Base-by-base conservation (phyloP, 176 grass and related monocot species). In the Guadua angustifolia region DNA sequence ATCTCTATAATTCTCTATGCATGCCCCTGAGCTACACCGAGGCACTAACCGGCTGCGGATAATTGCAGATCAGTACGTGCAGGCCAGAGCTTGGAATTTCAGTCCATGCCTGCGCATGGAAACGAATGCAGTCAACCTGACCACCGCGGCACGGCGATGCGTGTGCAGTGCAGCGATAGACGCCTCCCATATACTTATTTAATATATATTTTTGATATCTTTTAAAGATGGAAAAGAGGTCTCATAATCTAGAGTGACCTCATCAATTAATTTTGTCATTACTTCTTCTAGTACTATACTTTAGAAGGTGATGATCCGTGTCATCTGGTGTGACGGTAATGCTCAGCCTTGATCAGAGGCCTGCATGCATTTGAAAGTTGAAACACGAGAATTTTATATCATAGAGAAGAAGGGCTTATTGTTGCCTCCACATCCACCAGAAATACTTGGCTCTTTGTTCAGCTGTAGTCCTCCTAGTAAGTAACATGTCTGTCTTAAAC, bases 81-180 rank as follows among this genome's bases (percentile, higher is more conserved):
- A 74, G 57, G 11, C n/a, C 80, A 38, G 40, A 64, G 15, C 21
- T 29, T 29, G 45, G 61, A 14, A 36, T n/a, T 24, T 38, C 26
- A n/a, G 9, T n/a, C 71, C 71, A 65, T 68, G 52, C 36, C 61
- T 57, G 72, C 72, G 32, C 35, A 36, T 58, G 83, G 29, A 32
- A 7, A 51, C 6, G 47, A 38, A 8, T 69, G 65, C 78, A 42
- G 15, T 21, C 75, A 79, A 79, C 83, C 74, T 86, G 75, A 43
- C 64, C 51, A 60, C 33, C 69, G 60, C 46, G 32, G 29, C 29
- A 47, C 49, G 25, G 47, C 50, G 17, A 49, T 4, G 18, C 6
- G 19, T 56, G 53, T 22, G 71, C 2, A 1, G 26, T 66, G 61
- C 62, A 3, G 44, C 39, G 8, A 69, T 11, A 60, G 40, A 70